Conservation (phyloP, 768 basidiomycete species). For the Panellus pusillus region DNA sequence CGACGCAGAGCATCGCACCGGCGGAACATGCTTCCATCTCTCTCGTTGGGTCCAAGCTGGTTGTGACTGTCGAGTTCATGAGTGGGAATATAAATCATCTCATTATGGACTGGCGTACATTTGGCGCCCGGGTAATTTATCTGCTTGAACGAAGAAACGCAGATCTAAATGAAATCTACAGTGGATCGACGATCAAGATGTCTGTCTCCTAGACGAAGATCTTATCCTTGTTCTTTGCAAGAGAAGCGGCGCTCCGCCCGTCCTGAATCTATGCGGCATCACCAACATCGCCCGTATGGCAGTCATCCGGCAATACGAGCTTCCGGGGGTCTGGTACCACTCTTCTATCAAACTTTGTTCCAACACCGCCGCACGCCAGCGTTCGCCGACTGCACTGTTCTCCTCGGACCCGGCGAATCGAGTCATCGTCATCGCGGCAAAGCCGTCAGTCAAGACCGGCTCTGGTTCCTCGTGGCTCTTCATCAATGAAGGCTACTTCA, state of each 20-base stretch:
- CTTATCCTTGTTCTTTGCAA: conserved; percentile 42
- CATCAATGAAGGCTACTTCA: conserved; percentile 54
- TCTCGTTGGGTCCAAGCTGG: conserved; percentile 45
- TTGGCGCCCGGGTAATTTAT: conserved; percentile 43
- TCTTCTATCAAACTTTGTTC: conserved; percentile 48
- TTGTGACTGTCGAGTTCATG: conserved; percentile 42
- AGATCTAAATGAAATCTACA: conserved; percentile 21
- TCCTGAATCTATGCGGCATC: conserved; percentile 49
- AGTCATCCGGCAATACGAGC: conserved; percentile 53
- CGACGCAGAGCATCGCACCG: conserved; percentile 34
- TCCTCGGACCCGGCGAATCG: conserved; percentile 54
- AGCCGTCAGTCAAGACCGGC: conserved; percentile 34
- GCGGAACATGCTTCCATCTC: conserved; percentile 36
- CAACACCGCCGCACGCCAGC: conserved; percentile 41
- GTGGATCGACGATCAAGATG: conserved; percentile 53
- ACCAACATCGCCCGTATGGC: conserved; percentile 40
- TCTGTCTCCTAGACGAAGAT: conserved; percentile 45
- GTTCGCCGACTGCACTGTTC: conserved; percentile 50
- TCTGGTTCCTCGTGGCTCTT: conserved; percentile 45
- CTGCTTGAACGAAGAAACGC: neutral
- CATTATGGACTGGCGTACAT: conserved; percentile 50
- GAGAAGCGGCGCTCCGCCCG: conserved; percentile 35
- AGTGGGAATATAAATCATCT: conserved; percentile 44
- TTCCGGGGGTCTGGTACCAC: conserved; percentile 52
- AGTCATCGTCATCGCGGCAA: conserved; percentile 48